Evolutionary conservation across 192 early-diverging fungal genomes (phyloP).

Genomic region (Coemansia sp.): DNA sequence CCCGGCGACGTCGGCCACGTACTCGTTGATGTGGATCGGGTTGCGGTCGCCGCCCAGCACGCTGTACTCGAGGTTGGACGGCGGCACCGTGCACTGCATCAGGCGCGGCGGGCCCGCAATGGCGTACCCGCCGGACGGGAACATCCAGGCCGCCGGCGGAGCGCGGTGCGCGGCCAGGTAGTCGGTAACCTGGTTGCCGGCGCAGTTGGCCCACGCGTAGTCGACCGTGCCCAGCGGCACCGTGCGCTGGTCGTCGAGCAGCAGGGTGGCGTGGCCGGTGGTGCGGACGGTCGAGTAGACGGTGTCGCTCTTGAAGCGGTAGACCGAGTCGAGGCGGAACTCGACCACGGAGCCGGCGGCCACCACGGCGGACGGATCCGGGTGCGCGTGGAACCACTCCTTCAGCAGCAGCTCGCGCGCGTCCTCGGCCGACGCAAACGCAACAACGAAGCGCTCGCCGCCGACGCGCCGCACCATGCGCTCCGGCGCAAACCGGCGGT

Average conservation of each 20-base stretch:
- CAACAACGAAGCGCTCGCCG: constrained; percentile 67
- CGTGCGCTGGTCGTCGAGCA: constrained; percentile 56
- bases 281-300: constrained; percentile 70
- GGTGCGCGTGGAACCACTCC: constrained; percentile 65
- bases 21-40: constrained; percentile 92
- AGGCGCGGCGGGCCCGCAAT: background rate
- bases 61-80: constrained; percentile 80
- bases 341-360: constrained; percentile 61
- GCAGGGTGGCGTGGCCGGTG: constrained; percentile 60
- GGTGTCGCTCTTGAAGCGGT: constrained; percentile 59
- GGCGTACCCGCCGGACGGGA: constrained; percentile 67
- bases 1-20: constrained; percentile 83
- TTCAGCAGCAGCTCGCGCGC: constrained; percentile 78
- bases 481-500: constrained; percentile 68
- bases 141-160: constrained; percentile 70
- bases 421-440: constrained; percentile 68
- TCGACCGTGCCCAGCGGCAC: constrained; percentile 74
- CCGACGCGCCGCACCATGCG: constrained; percentile 64
- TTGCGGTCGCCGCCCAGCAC: constrained; percentile 80
- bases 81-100: constrained; percentile 53
- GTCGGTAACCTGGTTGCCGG: constrained; percentile 78
- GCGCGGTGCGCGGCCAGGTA: constrained; percentile 75
- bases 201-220: constrained; percentile 63
- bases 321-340: constrained; percentile 76
- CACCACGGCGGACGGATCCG: constrained; percentile 20